phyloP scores from a whole-genome alignment of 768 basidiomycete species.

The Lanmaoa rubissima region DNA sequence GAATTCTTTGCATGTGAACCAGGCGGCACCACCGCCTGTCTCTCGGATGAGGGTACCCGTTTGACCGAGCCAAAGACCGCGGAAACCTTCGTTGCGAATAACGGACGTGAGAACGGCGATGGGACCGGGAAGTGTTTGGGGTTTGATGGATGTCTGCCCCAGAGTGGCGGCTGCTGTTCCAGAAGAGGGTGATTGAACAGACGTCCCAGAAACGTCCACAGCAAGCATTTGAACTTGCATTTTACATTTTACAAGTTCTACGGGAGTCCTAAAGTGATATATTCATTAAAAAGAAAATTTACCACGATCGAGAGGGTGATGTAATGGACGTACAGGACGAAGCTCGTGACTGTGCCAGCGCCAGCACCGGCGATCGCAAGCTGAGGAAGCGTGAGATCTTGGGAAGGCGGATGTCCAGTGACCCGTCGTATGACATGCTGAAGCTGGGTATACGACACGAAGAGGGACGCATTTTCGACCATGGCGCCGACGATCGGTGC shows the following conservation, averaged over 20 bases:
- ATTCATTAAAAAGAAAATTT: neutral
- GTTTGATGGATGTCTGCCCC: conserved; percentile 9
- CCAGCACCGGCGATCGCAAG: conserved; percentile 79
- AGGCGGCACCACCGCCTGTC: conserved; percentile 85
- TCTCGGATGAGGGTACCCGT: conserved; percentile 92
- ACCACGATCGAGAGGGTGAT: no score
- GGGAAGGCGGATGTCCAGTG: conserved; percentile 34
- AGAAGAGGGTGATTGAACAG: conserved; percentile 14
- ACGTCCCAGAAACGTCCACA: conserved; percentile 15
- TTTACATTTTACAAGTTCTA: conserved; percentile 95
- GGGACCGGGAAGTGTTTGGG: conserved; percentile 61
- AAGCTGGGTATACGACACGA: conserved; percentile 79
- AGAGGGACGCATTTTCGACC: conserved; percentile 87
- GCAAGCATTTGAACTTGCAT: conserved; percentile 95
- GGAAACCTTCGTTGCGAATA: conserved; percentile 64
- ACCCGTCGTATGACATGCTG: conserved; percentile 56
- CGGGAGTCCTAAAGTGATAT: conserved; percentile 63
- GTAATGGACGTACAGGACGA: conserved; percentile 64
- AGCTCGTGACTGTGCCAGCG: conserved; percentile 85
- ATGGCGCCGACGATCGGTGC: conserved; percentile 91
- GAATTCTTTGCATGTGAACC: conserved; percentile 89
- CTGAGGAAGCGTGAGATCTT: conserved; percentile 60
- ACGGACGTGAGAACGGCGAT: conserved; percentile 62
- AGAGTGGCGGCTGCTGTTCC: conserved; percentile 15
- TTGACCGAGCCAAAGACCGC: conserved; percentile 96